Conservation (phyloP, 441 rosid species). For the Breynia disticha region DNA sequence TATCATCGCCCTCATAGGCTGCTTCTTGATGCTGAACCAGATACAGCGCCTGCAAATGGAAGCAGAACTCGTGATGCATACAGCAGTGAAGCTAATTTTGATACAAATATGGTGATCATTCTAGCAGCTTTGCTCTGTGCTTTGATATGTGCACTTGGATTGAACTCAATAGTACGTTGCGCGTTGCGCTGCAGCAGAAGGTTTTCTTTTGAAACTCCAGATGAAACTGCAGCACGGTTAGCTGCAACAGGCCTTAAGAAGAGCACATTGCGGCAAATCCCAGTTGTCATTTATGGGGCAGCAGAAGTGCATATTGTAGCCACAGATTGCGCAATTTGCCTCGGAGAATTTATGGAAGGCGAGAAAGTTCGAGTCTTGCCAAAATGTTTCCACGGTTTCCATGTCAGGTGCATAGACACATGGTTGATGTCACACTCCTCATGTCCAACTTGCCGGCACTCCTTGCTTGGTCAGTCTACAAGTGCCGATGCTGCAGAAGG, state of each 20-base stretch:
- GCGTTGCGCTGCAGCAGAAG: conserved; percentile 60
- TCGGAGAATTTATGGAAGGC: conserved; percentile 58
- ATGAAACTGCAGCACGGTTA: conserved; percentile 29
- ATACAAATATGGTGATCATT: conserved; percentile 82
- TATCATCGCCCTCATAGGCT: conserved; percentile 28
- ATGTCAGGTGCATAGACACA: conserved; percentile 65
- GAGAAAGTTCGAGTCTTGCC: conserved; percentile 73
- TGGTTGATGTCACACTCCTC: conserved; percentile 75
- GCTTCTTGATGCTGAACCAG: conserved; percentile 24
- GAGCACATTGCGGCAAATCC: conserved; percentile 51
- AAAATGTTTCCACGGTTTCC: conserved; percentile 73
- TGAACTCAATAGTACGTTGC: conserved; percentile 56
- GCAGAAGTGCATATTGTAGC: conserved; percentile 32
- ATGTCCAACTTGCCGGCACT: conserved; percentile 65
- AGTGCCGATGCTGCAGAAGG: conserved; percentile 19
- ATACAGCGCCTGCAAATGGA: conserved; percentile 17
- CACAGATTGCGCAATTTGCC: conserved; percentile 78
- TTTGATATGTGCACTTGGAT: conserved; percentile 53
- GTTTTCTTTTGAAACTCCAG: conserved; percentile 35
- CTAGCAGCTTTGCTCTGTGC: conserved; percentile 69
- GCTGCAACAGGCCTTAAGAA: conserved; percentile 53
- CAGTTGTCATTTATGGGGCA: conserved; percentile 40
- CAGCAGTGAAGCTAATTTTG: conserved; percentile 43
- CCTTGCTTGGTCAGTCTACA: conserved; percentile 33
- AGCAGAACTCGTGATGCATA: conserved; percentile 19